Base-by-base conservation (phyloP, 2,329 filamentous ascomycete genomes). In the Endoconidiophora laricicola region DNA sequence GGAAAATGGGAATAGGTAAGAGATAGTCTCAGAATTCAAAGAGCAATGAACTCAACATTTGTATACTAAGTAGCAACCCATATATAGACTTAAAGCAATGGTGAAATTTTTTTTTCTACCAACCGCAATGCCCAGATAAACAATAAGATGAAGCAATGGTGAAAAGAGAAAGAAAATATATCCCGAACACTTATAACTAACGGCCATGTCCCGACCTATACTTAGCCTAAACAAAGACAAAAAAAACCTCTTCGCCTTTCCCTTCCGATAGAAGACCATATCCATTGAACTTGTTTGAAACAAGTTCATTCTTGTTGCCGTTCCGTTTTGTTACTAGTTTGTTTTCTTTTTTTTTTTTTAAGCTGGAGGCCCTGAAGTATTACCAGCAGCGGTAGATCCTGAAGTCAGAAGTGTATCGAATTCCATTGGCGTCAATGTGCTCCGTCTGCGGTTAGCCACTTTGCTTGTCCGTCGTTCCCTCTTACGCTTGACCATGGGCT, bases 391-490 rank as follows among this genome's bases (percentile, higher is more conserved):
- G 16, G 24, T 20, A 1, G 38, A 42, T 39, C 46, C 46, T 29
- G 37, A 36, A 18, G 29, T 43, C 16, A 50, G 38, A 23, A 50
- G 44, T 33, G 44, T 42, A 20, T 83, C 74, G 59, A 88, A 64
- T 63, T 90, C 84, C 69, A 81, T 81, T 2, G 81, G 78, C 58
- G 76, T 86, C 29, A 90, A 66, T 18, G 83, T 88, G 58, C 81
- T 86, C 61, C 84, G 73, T 59, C 83, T 71, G 59, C 82, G 69
- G 53, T 73, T 80, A 2, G 76, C 69, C 6, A 62, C 68, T 66
- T 67, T 80, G 62, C 60, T 78, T 58, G 62, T 69, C 60, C 66
- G 72, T 61, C 63, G 68, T 58, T 68, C 75, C 40, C 71, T 66
- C 60, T 74, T 74, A 29, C 72, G 66, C 61, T 69, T 69, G 44